Percentiles rank a stretch among this genome's conserved stretches.
Conservation (phyloP, 192 early-diverging fungal genomes). For the Coemansia sp. region DNA sequence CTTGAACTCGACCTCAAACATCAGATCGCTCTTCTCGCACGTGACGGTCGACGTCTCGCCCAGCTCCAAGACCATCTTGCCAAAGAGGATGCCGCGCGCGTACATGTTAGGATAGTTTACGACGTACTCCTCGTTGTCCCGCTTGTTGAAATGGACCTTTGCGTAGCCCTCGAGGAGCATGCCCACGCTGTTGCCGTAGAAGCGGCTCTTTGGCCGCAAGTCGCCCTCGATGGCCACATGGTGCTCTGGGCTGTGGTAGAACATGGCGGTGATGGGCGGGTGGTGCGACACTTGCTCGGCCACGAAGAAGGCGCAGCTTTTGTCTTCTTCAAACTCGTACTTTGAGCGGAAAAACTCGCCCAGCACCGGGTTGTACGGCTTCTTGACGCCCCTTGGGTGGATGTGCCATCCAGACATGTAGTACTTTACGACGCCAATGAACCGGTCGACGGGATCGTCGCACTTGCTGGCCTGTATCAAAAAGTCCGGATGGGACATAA, state of each 20-base stretch:
- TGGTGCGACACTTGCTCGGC: constrained; percentile 95
- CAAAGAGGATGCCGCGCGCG: constrained; percentile 89
- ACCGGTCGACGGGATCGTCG: constrained; percentile 71
- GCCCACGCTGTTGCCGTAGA: constrained; percentile 87
- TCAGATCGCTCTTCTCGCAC: constrained; percentile 73
- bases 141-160: constrained; percentile 54
- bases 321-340: constrained; percentile 73
- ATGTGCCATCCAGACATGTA: constrained; percentile 93
- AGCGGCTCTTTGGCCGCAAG: constrained; percentile 81
- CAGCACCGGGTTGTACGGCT: constrained; percentile 93
- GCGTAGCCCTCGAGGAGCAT: constrained; percentile 77
- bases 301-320: constrained; percentile 73
- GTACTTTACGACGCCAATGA: constrained; percentile 80
- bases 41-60: constrained; percentile 77
- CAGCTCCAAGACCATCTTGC: constrained; percentile 91
- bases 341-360: constrained; percentile 89
- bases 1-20: constrained; percentile 86
- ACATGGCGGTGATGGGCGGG: constrained; percentile 86
- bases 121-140: constrained; percentile 66
- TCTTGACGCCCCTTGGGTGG: constrained; percentile 88
- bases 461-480: constrained; percentile 65
- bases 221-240: constrained; percentile 78
- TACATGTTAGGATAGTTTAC: constrained; percentile 92
- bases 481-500: constrained; percentile 88
- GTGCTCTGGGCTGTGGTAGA: constrained; percentile 80